phyloP scores from a whole-genome alignment of 2,329 filamentous ascomycete species.

The Colletotrichum tanaceti region DNA sequence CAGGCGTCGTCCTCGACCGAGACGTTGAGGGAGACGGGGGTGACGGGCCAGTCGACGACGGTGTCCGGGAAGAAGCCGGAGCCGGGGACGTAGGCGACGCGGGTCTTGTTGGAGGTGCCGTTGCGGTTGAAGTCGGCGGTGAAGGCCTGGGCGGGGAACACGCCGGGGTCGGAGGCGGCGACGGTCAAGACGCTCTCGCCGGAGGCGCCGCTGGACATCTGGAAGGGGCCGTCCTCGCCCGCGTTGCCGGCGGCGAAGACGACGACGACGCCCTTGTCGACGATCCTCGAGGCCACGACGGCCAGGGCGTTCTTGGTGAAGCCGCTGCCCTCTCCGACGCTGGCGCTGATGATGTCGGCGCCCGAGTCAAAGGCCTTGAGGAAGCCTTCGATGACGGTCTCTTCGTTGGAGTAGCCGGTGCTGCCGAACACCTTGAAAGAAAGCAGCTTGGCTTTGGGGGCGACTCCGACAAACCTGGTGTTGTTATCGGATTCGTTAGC shows the following conservation, averaged over 20 bases:
- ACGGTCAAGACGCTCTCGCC: conserved; percentile 56
- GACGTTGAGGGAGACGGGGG: conserved; percentile 45
- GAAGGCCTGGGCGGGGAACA: conserved; percentile 46
- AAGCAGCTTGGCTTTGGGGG: conserved; percentile 45
- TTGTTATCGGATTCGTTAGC: no score
- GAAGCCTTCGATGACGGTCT: conserved; percentile 49
- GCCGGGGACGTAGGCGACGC: conserved; percentile 49
- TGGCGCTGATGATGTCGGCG: conserved; percentile 56
- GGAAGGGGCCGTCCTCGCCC: conserved; percentile 61
- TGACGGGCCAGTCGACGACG: conserved; percentile 50
- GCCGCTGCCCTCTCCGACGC: conserved; percentile 53
- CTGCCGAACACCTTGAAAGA: conserved; percentile 46
- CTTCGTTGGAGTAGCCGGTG: conserved; percentile 42
- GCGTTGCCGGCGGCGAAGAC: conserved; percentile 64
- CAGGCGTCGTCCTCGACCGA: conserved; percentile 45
- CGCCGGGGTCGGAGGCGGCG: conserved; percentile 53
- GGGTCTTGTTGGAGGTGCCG: conserved; percentile 44
- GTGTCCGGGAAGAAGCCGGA: conserved; percentile 48
- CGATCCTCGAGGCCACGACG: conserved; percentile 54
- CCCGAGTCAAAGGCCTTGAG: conserved; percentile 51
- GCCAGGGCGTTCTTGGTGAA: conserved; percentile 57
- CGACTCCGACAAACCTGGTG: conserved; percentile 44
- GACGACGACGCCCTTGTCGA: conserved; percentile 60
- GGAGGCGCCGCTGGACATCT: conserved; percentile 53
- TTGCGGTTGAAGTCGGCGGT: conserved; percentile 47